Percentiles rank a stretch among this genome's conserved stretches.
Evolutionary conservation across 1,284 basidiomycete genomes (phyloP).

Genomic region (Meira miltonrushii): DNA sequence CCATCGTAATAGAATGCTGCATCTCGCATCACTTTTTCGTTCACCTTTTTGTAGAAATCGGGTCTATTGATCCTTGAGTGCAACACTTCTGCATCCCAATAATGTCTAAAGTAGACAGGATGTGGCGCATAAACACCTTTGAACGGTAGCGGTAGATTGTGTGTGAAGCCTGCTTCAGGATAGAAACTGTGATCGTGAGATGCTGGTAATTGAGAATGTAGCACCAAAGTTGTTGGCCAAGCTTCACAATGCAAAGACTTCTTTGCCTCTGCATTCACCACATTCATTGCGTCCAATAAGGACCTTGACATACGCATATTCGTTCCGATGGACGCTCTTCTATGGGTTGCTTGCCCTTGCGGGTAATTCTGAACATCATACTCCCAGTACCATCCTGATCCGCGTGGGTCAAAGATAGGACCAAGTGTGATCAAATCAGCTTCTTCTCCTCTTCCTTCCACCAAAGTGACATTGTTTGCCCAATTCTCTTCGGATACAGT

Average conservation of each 20-base stretch:
- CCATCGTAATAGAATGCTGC: slow-evolving; percentile 51
- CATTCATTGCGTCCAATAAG: slow-evolving; percentile 51
- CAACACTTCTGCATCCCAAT: slow-evolving; percentile 48
- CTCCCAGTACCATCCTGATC: slow-evolving; percentile 52
- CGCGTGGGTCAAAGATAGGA: slow-evolving; percentile 52
- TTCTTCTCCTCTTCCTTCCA: slow-evolving; percentile 40
- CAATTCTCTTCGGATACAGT: slow-evolving; percentile 45
- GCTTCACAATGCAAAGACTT: slow-evolving; percentile 52
- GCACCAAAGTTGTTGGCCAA: slow-evolving; percentile 50
- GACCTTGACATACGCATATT: slow-evolving; percentile 51
- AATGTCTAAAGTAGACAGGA: slow-evolving; percentile 52
- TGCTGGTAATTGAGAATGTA: slow-evolving; percentile 49
- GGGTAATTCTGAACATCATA: slow-evolving; percentile 53
- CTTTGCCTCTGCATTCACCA: slow-evolving; percentile 51
- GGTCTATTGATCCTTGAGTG: slow-evolving; percentile 47
- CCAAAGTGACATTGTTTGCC: slow-evolving; percentile 32
- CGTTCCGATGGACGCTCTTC: slow-evolving; percentile 50
- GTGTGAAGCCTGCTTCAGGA: slow-evolving; percentile 50
- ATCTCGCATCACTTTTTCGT: slow-evolving; percentile 51
- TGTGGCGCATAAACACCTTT: slow-evolving; percentile 52
- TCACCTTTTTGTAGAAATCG: slow-evolving; percentile 51
- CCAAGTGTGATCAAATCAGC: slow-evolving; percentile 51
- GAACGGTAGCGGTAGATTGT: slow-evolving; percentile 49
- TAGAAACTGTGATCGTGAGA: slow-evolving; percentile 50
- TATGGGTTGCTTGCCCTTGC: slow-evolving; percentile 40